A percentile compares a stretch with the other conserved stretches of the same genome.
Evolutionary conservation across 2,329 filamentous ascomycete genomes (phyloP).

Genomic region (Blastomyces emzantsi): DNA sequence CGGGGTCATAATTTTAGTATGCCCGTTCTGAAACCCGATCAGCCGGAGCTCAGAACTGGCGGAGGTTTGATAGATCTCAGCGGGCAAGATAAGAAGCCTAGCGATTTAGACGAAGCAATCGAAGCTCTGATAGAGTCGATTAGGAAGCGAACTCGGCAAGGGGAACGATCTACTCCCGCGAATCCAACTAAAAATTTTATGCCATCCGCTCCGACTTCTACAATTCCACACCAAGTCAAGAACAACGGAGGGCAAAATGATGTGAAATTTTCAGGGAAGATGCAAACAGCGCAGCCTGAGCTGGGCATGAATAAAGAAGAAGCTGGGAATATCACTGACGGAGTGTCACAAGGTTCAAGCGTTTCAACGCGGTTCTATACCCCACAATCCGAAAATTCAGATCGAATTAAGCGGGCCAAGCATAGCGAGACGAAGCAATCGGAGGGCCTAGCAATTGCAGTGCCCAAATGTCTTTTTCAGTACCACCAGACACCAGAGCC

Average conservation of each 20-base stretch:
- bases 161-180: not conserved
- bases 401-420: not conserved
- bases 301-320: not conserved
- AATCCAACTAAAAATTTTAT: not conserved
- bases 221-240: not conserved
- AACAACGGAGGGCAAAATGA: not conserved
- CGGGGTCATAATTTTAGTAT: not conserved
- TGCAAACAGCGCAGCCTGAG: not conserved
- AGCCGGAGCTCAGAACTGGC: not conserved
- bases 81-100: not conserved
- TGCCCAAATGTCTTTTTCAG: not conserved
- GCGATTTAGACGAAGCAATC: not conserved
- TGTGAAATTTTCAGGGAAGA: too few relatives aligned
- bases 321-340: not conserved
- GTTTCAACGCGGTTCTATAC: not conserved
- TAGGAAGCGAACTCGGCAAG: not conserved
- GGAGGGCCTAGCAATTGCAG: not conserved
- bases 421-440: not conserved
- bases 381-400: not conserved
- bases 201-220: too few relatives aligned
- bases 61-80: slow-evolving; percentile 1
- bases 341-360: not conserved
- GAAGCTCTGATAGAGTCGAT: not conserved
- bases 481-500: not conserved
- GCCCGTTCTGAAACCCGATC: not conserved